phyloP scores from a whole-genome alignment of 352 stramenopile genomes.

The Pythium aristosporum region DNA sequence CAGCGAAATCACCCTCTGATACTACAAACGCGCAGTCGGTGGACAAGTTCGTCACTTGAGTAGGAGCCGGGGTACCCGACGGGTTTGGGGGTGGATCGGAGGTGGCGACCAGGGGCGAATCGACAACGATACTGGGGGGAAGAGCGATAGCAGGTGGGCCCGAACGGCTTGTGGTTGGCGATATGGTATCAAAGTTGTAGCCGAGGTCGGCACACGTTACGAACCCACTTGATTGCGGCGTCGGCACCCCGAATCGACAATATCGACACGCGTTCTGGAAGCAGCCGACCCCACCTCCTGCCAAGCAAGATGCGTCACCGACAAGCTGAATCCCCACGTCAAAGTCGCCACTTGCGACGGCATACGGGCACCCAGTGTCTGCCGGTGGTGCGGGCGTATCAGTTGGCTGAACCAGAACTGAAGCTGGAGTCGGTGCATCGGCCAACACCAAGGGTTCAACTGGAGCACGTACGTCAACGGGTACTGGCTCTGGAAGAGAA shows the following conservation, averaged over 20 bases:
- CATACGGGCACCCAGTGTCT: neutral
- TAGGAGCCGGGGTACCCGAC: too few relatives aligned
- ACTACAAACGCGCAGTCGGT: conserved; percentile 21
- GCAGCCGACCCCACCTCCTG: conserved; percentile 33
- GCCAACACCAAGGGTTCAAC: too few relatives aligned
- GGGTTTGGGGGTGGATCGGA: neutral
- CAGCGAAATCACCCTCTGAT: conserved; percentile 29
- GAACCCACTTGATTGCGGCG: neutral
- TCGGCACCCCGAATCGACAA: conserved; percentile 11
- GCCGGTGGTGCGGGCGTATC: neutral
- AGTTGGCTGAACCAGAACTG: neutral
- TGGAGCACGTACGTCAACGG: too few relatives aligned
- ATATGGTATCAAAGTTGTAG: neutral
- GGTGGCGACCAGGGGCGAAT: neutral
- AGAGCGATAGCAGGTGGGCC: neutral
- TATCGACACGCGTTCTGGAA: conserved; percentile 38
- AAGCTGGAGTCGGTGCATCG: too few relatives aligned
- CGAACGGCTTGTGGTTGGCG: neutral
- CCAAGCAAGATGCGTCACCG: conserved; percentile 28
- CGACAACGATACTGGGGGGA: too few relatives aligned
- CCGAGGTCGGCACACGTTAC: neutral
- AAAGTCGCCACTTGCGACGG: conserved; percentile 11
- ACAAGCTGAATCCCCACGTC: conserved; percentile 32
- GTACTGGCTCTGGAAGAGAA: too few relatives aligned
- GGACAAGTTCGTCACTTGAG: neutral